Evolutionary conservation across 148 eudicot genomes (phyloP).

Genomic region (Fallopia convolvulus): DNA sequence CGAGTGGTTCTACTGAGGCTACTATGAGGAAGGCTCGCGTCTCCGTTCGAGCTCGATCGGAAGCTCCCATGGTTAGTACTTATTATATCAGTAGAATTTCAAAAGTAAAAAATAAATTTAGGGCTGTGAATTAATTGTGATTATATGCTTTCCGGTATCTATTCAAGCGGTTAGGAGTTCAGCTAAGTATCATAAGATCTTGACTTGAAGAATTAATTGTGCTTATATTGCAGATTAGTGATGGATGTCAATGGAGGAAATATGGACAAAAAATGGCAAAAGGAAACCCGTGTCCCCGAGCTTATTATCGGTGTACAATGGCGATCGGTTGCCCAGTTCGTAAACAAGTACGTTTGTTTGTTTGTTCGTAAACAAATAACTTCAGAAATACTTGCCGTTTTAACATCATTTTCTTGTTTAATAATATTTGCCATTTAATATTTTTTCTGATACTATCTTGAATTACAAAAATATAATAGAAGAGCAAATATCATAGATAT

Average conservation of each 20-base stretch:
- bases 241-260: conserved; percentile 77
- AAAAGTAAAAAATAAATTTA: not conserved
- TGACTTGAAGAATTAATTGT: not conserved
- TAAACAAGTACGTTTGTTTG: conserved; percentile 61
- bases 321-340: conserved; percentile 91
- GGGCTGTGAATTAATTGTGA: not conserved
- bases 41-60: conserved; percentile 57
- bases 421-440: too few relatives aligned
- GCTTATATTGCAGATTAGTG: conserved; percentile 41
- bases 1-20: conserved; percentile 29
- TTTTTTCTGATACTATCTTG: too few relatives aligned
- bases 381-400: too few relatives aligned
- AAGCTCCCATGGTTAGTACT: conserved; percentile 62
- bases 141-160: too few relatives aligned
- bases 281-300: conserved; percentile 74
- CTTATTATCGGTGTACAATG: conserved; percentile 80
- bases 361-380: conserved; percentile 1
- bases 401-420: too few relatives aligned
- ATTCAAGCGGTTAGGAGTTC: too few relatives aligned
- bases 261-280: conserved; percentile 79
- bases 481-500: too few relatives aligned
- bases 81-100: not conserved
- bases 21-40: conserved; percentile 81
- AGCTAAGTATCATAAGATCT: too few relatives aligned
- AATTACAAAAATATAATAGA: too few relatives aligned